Percentiles rank a stretch among this genome's conserved stretches.
phyloP scores from a whole-genome alignment of 2,329 filamentous ascomycete genomes.

The Pestalotiopsis sp. region DNA sequence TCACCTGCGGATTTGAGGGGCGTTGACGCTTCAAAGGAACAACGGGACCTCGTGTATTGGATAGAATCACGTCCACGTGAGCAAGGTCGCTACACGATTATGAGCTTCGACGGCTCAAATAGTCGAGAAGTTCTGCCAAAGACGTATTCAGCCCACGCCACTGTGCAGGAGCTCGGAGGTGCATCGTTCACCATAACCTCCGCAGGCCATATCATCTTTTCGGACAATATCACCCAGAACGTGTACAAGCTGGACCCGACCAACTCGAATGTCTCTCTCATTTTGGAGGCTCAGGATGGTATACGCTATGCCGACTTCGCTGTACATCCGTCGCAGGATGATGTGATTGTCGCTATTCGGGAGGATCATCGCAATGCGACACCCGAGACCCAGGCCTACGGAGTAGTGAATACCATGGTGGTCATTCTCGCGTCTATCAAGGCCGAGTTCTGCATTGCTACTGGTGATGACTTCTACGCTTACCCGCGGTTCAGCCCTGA shows the following conservation, averaged over 20 bases:
- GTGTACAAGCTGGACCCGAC: neutral
- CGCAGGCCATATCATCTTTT: neutral
- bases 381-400: neutral
- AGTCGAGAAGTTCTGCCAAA: neutral
- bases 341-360: neutral
- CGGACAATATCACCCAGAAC: neutral
- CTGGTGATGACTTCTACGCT: neutral
- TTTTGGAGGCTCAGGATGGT: neutral
- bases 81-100: neutral
- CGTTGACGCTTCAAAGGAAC: neutral
- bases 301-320: neutral
- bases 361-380: slow-evolving; percentile 2
- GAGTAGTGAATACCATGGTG: neutral
- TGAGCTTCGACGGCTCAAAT: neutral
- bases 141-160: neutral
- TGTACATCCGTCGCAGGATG: neutral
- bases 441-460: neutral
- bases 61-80: neutral
- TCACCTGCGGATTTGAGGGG: neutral
- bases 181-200: neutral
- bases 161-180: neutral
- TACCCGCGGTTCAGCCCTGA: slow-evolving; percentile 2
- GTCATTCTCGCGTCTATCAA: neutral
- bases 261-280: neutral
- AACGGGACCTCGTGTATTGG: neutral